Percentiles rank a stretch among this genome's conserved stretches.
Evolutionary conservation across 1,139 yeast genomes (phyloP).

Genomic region (Spathaspora sp.): DNA sequence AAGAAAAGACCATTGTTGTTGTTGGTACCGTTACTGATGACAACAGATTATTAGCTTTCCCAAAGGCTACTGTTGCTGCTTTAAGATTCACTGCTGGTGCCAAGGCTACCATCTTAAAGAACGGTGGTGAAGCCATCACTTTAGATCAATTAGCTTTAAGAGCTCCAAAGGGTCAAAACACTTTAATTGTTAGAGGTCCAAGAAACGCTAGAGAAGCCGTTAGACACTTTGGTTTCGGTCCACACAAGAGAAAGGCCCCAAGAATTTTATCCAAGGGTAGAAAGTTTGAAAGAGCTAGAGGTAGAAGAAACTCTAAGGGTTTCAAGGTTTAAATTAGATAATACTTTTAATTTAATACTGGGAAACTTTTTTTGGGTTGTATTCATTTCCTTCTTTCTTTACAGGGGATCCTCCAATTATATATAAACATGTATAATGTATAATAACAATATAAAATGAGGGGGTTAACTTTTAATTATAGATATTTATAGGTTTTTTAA

Average conservation of each 20-base stretch:
- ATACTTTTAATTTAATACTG: slow-evolving; percentile 2
- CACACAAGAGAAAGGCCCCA: slow-evolving; percentile 99
- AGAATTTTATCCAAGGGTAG: slow-evolving; percentile 96
- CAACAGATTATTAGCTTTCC: slow-evolving; percentile 89
- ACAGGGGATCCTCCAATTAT: not conserved
- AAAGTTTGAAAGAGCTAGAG: slow-evolving; percentile 99
- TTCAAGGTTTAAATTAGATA: slow-evolving; percentile 89
- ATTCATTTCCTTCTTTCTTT: not conserved
- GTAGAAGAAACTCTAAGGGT: slow-evolving; percentile 99
- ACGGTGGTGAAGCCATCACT: slow-evolving; percentile 99
- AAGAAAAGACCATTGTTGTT: slow-evolving; percentile 92
- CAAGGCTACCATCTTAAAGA: slow-evolving; percentile 94
- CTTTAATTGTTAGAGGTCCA: slow-evolving; percentile 97
- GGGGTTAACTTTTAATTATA: not conserved
- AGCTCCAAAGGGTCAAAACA: slow-evolving; percentile 99
- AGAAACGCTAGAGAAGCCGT: slow-evolving; percentile 99
- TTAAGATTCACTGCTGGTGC: slow-evolving; percentile 99
- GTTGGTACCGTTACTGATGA: slow-evolving; percentile 99
- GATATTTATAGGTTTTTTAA: no score
- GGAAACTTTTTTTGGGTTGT: not conserved
- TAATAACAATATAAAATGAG: not conserved
- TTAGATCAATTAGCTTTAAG: slow-evolving; percentile 98
- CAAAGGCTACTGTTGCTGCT: slow-evolving; percentile 98
- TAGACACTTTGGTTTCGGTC: slow-evolving; percentile 99
- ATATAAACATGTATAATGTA: slow-evolving; percentile 1